A percentile compares a stretch with the other conserved stretches of the same genome.
phyloP scores from a whole-genome alignment of 257 asterid species.

The Salvia hispanica region DNA sequence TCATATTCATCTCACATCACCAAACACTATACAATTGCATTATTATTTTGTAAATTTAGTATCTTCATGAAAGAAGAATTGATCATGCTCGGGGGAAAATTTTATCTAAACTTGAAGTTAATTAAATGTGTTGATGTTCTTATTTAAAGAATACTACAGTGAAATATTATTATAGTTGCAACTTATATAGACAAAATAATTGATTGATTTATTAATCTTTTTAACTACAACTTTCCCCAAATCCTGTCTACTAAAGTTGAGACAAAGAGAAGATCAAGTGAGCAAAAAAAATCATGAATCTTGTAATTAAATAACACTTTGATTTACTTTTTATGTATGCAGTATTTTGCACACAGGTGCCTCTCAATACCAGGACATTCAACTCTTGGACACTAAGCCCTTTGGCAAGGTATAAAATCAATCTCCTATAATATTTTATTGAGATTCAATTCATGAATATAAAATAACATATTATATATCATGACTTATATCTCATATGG shows the following conservation, averaged over 20 bases:
- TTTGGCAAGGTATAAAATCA: conserved; percentile 67
- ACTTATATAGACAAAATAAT: not conserved
- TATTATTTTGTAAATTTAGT: not conserved
- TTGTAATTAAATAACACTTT: too few species aligned
- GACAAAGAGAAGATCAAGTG: conserved; percentile 37
- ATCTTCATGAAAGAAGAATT: conserved; percentile 6
- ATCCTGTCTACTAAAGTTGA: conserved; percentile 42
- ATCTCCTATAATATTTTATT: too few species aligned
- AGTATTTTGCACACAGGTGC: conserved; percentile 93
- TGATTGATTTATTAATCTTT: not conserved
- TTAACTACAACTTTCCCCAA: conserved; percentile 33
- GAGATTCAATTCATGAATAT: too few species aligned
- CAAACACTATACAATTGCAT: too few species aligned
- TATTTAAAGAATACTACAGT: too few species aligned
- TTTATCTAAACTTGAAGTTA: not conserved
- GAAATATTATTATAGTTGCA: not conserved
- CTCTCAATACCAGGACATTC: conserved; percentile 87
- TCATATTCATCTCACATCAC: not conserved
- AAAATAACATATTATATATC: not conserved
- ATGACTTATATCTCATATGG: not conserved
- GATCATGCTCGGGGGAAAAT: not conserved
- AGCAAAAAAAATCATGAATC: too few species aligned
- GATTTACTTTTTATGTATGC: conserved; percentile 19
- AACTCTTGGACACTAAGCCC: conserved; percentile 92
- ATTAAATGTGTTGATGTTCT: not conserved